A percentile compares a stretch with the other conserved stretches of the same genome.
These are phyloP conservation scores for Eragrostis nindensis DNA, from an alignment of 176 grass and related monocot species.

Conservation along the genomic window DNA sequence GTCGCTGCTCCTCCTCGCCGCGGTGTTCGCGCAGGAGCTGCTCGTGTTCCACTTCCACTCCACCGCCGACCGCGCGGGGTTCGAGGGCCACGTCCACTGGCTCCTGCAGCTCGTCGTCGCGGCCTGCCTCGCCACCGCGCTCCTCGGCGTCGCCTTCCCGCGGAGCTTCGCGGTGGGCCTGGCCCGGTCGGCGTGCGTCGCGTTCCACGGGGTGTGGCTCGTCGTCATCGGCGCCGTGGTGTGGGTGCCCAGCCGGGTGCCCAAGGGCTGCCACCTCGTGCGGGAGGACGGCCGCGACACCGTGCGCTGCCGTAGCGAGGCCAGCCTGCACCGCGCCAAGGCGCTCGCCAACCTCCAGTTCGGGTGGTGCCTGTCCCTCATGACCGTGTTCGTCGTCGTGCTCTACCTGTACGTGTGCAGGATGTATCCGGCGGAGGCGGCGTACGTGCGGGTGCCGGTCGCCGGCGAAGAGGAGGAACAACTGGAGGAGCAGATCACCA, in stretches of 20 bases:
- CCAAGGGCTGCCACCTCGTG: conserved; percentile 59
- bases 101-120: conserved; percentile 66
- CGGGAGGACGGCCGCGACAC: conserved; percentile 60
- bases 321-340: conserved; percentile 61
- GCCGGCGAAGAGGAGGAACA: conserved; percentile 31
- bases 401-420: conserved; percentile 53
- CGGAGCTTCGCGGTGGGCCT: conserved; percentile 62
- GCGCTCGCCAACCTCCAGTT: conserved; percentile 75
- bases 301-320: conserved; percentile 50
- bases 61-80: conserved; percentile 57
- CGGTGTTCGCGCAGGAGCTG: conserved; percentile 64
- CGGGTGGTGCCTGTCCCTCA: conserved; percentile 64
- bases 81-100: conserved; percentile 86
- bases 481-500: conserved; percentile 10
- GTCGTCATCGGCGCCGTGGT: conserved; percentile 66
- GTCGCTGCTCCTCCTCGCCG: conserved; percentile 47
- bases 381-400: conserved; percentile 50
- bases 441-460: conserved; percentile 47
- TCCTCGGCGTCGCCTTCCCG: conserved; percentile 55
- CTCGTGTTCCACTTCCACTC: conserved; percentile 81
- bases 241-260: conserved; percentile 56
- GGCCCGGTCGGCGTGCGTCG: conserved; percentile 58
- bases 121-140: conserved; percentile 52
- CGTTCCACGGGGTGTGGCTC: conserved; percentile 76
- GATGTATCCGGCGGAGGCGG: conserved; percentile 41